A percentile compares a stretch with the other conserved stretches of the same genome.
phyloP scores from a whole-genome alignment of 139 green algal species.

The Mesostigma viride region DNA sequence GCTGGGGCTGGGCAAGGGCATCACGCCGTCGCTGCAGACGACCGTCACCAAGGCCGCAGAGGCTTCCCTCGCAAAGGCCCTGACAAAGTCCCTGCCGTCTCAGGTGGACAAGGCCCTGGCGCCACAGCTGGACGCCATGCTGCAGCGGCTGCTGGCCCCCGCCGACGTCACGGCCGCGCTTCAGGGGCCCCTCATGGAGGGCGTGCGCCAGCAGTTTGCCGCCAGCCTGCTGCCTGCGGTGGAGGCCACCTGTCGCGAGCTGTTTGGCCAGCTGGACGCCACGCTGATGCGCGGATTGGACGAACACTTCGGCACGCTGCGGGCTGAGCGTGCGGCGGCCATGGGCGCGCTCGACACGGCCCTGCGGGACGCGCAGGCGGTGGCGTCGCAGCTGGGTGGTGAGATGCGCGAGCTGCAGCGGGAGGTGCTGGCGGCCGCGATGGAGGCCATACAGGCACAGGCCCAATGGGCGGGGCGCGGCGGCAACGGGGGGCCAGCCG shows the following conservation, averaged over 20 bases:
- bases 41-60: no score
- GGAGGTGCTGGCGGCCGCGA: constrained; percentile 6
- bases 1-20: constrained; percentile 26
- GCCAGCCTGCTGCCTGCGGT: constrained; percentile 55
- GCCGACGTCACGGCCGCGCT: constrained; percentile 27
- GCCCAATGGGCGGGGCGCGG: not conserved
- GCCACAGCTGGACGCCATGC: constrained; percentile 33
- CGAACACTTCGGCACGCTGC: constrained; percentile 35
- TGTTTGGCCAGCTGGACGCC: constrained; percentile 56
- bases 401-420: not conserved
- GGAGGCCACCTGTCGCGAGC: constrained; percentile 45
- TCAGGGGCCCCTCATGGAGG: constrained; percentile 37
- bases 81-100: not conserved
- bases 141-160: constrained; percentile 54
- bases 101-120: constrained; percentile 38
- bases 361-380: constrained; percentile 7
- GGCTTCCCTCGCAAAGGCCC: not conserved
- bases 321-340: constrained; percentile 10
- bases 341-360: constrained; percentile 7
- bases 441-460: not conserved
- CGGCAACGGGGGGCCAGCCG: not conserved
- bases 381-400: not conserved
- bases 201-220: constrained; percentile 41
- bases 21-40: constrained; percentile 17
- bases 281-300: constrained; percentile 48